These are phyloP conservation scores for Solanum chilense DNA, from an alignment of 257 asterid genomes.

Conservation along the genomic window DNA sequence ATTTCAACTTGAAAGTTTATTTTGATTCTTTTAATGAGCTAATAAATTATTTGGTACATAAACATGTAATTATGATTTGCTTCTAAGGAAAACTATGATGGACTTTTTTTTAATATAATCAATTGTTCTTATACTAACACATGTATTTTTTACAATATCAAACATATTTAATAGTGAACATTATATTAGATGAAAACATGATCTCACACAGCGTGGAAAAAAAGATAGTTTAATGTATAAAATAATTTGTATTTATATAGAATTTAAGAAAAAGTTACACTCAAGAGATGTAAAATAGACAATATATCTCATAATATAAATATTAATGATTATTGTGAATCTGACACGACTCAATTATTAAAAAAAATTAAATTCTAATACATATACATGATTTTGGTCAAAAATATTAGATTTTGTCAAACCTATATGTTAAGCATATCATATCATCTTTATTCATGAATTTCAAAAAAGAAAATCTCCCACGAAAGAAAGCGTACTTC, in stretches of 20 bases:
- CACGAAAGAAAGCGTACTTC: fast-evolving
- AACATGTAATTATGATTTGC: neutral
- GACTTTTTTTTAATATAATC: neutral
- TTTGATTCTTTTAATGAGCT: neutral
- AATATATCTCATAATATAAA: neutral
- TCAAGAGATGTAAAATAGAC: neutral
- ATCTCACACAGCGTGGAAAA: neutral
- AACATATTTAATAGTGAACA: neutral
- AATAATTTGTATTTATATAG: fast-evolving
- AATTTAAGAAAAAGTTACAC: fast-evolving
- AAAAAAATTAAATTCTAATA: neutral
- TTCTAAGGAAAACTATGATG: neutral
- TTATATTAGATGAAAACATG: fast-evolving
- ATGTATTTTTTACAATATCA: neutral
- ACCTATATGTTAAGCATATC: neutral
- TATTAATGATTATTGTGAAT: fast-evolving
- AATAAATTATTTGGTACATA: neutral
- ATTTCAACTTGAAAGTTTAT: neutral
- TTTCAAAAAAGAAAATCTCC: neutral
- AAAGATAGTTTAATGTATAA: fast-evolving
- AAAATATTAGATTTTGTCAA: neutral
- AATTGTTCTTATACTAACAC: neutral
- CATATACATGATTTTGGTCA: neutral
- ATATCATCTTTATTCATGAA: neutral
- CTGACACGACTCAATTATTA: fast-evolving